Conservation (phyloP, 257 asterid species). For the Oldenlandia corymbosa region DNA sequence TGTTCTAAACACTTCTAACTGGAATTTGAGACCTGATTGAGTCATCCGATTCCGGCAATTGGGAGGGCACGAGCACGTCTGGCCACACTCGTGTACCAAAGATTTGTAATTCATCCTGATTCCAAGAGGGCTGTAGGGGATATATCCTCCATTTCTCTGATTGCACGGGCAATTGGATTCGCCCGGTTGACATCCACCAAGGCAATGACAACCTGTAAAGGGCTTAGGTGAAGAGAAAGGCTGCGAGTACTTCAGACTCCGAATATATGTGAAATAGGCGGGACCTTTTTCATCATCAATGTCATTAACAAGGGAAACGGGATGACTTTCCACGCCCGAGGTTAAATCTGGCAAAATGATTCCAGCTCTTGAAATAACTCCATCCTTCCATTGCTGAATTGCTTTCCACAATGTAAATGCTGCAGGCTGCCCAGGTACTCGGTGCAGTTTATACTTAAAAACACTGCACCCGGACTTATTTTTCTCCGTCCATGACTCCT, state of each 20-base stretch:
- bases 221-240: slow-evolving; percentile 44
- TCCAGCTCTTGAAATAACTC: slow-evolving; percentile 50
- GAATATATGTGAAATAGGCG: slow-evolving; percentile 70
- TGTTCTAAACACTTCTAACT: slow-evolving; percentile 82
- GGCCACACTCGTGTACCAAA: slow-evolving; percentile 71
- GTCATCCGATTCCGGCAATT: slow-evolving; percentile 68
- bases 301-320: slow-evolving; percentile 77
- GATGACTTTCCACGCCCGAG: slow-evolving; percentile 68
- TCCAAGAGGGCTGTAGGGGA: slow-evolving; percentile 65
- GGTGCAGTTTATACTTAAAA: slow-evolving; percentile 73
- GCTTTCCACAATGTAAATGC: slow-evolving; percentile 82
- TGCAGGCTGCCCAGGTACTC: slow-evolving; percentile 80
- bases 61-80: slow-evolving; percentile 64
- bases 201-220: slow-evolving; percentile 56
- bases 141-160: slow-evolving; percentile 49
- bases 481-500: slow-evolving; percentile 79
- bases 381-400: slow-evolving; percentile 83
- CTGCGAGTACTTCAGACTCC: slow-evolving; percentile 42
- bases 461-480: slow-evolving; percentile 63
- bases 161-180: slow-evolving; percentile 57
- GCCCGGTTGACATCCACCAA: slow-evolving; percentile 85
- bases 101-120: slow-evolving; percentile 50
- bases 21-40: slow-evolving; percentile 62
- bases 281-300: slow-evolving; percentile 91
- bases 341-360: slow-evolving; percentile 78